phyloP scores from a whole-genome alignment of 371 early-diverging fungal species.

The Mucor irregularis region DNA sequence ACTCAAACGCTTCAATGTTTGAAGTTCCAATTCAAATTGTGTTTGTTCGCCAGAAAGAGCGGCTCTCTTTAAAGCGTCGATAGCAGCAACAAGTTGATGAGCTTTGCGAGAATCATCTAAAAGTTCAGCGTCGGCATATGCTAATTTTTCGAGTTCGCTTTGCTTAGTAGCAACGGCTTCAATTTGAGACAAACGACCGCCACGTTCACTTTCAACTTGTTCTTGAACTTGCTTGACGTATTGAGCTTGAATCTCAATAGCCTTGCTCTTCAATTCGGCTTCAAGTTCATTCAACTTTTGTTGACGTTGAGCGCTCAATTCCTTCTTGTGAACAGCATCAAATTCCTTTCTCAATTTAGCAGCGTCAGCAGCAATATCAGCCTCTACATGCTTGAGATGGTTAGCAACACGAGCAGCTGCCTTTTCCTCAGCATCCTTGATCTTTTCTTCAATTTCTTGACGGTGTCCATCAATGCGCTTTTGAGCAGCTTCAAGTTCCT shows the following conservation, averaged over 20 bases:
- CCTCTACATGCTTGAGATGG: slow-evolving; percentile 41
- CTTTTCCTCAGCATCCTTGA: slow-evolving; percentile 19
- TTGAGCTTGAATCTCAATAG: slow-evolving; percentile 54
- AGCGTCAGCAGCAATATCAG: slow-evolving; percentile 38
- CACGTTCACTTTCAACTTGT: slow-evolving; percentile 88
- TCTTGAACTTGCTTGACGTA: slow-evolving; percentile 71
- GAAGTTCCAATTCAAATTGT: slow-evolving; percentile 74
- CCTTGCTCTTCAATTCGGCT: slow-evolving; percentile 50
- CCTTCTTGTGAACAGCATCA: slow-evolving; percentile 26
- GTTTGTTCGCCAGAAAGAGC: slow-evolving; percentile 41
- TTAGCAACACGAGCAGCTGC: slow-evolving; percentile 33
- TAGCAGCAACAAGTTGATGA: slow-evolving; percentile 56
- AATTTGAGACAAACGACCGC: slow-evolving; percentile 84
- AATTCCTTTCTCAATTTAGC: slow-evolving; percentile 27
- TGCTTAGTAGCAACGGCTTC: slow-evolving; percentile 79
- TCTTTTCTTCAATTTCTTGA: slow-evolving; percentile 20
- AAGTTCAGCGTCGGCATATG: slow-evolving; percentile 61
- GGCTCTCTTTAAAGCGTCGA: slow-evolving; percentile 55
- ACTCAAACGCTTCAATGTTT: slow-evolving; percentile 48
- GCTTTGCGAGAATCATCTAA: slow-evolving; percentile 57
- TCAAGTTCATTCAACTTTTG: slow-evolving; percentile 34
- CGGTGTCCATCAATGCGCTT: slow-evolving; percentile 13
- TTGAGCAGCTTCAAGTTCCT: slow-evolving; percentile 2
- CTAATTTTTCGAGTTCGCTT: slow-evolving; percentile 68
- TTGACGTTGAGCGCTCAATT: slow-evolving; percentile 47